A percentile compares a stretch with the other conserved stretches of the same genome.
phyloP scores from a whole-genome alignment of 2,329 filamentous ascomycete genomes.

The Biscogniauxia sp. region DNA sequence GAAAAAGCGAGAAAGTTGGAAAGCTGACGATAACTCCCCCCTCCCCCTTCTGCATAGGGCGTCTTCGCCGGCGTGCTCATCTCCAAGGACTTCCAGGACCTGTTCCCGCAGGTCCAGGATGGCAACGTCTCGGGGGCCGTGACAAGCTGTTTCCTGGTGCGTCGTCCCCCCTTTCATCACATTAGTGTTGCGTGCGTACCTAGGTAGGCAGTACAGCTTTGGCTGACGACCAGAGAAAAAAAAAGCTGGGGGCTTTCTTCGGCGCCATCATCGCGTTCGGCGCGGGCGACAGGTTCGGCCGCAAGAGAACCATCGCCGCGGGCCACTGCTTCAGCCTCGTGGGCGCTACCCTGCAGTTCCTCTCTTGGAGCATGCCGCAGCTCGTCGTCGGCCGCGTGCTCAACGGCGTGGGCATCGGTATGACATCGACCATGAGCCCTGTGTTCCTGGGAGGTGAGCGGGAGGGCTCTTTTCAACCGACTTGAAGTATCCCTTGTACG shows the following conservation, averaged over 20 bases:
- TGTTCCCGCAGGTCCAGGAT: constrained; percentile 37
- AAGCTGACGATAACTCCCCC: neutral
- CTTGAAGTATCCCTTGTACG: neutral
- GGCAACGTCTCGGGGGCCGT: constrained; percentile 43
- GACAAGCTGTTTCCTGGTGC: constrained; percentile 43
- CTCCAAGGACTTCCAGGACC: constrained; percentile 37
- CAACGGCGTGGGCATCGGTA: constrained; percentile 31
- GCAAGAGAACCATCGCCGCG: constrained; percentile 62
- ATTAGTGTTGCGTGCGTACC: no score
- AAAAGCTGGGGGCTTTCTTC: constrained; percentile 59
- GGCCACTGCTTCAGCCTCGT: constrained; percentile 61
- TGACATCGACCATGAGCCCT: constrained; percentile 31
- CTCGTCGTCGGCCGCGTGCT: constrained; percentile 28
- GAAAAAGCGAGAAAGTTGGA: neutral
- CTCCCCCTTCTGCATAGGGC: constrained; percentile 28
- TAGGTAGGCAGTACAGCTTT: no score
- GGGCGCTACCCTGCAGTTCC: constrained; percentile 57
- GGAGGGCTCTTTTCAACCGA: neutral
- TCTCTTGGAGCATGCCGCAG: constrained; percentile 26
- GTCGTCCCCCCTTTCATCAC: neutral
- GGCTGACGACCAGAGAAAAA: no score
- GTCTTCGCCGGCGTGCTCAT: constrained; percentile 43
- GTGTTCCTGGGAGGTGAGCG: constrained; percentile 22
- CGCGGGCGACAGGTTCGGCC: constrained; percentile 61
- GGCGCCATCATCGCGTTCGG: constrained; percentile 65